Percentiles rank a stretch among this genome's conserved stretches.
phyloP scores from a whole-genome alignment of 495 filamentous ascomycete genomes.

The Penicillium ochrochloron region DNA sequence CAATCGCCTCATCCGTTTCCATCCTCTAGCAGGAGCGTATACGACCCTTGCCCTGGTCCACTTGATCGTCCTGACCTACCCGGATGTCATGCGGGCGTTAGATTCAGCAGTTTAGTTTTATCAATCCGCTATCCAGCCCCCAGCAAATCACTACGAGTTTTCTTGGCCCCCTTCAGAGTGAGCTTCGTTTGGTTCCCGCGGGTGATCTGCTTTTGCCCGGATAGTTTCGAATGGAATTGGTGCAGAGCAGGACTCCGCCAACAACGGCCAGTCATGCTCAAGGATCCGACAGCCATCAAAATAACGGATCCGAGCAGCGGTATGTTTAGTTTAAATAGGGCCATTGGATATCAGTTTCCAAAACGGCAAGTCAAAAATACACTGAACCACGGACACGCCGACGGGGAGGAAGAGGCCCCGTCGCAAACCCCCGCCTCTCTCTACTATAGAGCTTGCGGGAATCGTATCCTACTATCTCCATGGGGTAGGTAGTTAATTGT shows the following conservation, averaged over 20 bases:
- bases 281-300: conserved; percentile 20
- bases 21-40: background rate
- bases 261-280: conserved; percentile 26
- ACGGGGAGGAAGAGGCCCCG: conserved; percentile 1
- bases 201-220: conserved; percentile 30
- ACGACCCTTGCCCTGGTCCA: conserved; percentile 21
- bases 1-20: conserved; percentile 17
- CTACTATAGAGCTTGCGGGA: conserved; percentile 3
- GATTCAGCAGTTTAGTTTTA: conserved; percentile 41
- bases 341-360: background rate
- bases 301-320: conserved; percentile 8
- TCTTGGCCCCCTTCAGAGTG: conserved; percentile 1
- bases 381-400: conserved; percentile 13
- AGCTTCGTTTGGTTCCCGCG: conserved; percentile 21
- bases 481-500: background rate
- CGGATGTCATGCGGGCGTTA: conserved; percentile 48
- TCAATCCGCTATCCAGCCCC: conserved; percentile 43
- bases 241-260: background rate
- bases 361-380: conserved; percentile 6
- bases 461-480: background rate
- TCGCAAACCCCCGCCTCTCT: background rate
- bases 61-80: conserved; percentile 31
- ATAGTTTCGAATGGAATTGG: background rate
- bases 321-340: background rate
- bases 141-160: conserved; percentile 33